Conservation (phyloP, 1,284 basidiomycete genomes). For the Moesziomyces globuligerus region DNA sequence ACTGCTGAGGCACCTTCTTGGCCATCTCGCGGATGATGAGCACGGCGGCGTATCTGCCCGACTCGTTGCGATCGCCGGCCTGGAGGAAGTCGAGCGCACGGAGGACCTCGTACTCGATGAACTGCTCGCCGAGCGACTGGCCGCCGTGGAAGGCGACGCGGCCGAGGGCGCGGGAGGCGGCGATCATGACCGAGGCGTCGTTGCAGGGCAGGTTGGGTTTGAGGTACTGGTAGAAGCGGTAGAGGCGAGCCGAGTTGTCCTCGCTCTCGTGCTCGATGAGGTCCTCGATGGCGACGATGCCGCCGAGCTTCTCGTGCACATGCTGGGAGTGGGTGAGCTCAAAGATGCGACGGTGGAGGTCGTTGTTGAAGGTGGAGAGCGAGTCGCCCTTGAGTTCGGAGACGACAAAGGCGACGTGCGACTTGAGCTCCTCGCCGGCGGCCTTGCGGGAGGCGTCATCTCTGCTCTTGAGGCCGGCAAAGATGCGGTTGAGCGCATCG, state of each 20-base stretch:
- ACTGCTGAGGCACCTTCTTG: constrained; percentile 63
- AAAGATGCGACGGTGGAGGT: constrained; percentile 79
- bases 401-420: constrained; percentile 53
- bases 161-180: constrained; percentile 84
- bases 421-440: constrained; percentile 61
- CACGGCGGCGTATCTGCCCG: constrained; percentile 66
- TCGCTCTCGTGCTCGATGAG: constrained; percentile 50
- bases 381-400: constrained; percentile 63
- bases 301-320: constrained; percentile 80
- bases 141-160: constrained; percentile 83
- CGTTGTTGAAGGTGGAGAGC: constrained; percentile 65
- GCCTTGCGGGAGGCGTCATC: constrained; percentile 47
- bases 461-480: constrained; percentile 58
- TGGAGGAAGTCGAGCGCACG: constrained; percentile 79
- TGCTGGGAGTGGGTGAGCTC: constrained; percentile 83
- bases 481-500: constrained; percentile 61
- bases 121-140: constrained; percentile 81
- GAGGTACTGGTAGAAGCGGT: constrained; percentile 90
- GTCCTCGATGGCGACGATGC: constrained; percentile 78
- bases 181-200: constrained; percentile 86
- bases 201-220: constrained; percentile 83
- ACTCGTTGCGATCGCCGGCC: constrained; percentile 69
- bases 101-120: constrained; percentile 86
- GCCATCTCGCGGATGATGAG: constrained; percentile 67
- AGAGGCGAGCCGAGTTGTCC: constrained; percentile 75